These are phyloP conservation scores for Pyracantha coccinea DNA, from an alignment of 331 rosid genomes.

Conservation along the genomic window DNA sequence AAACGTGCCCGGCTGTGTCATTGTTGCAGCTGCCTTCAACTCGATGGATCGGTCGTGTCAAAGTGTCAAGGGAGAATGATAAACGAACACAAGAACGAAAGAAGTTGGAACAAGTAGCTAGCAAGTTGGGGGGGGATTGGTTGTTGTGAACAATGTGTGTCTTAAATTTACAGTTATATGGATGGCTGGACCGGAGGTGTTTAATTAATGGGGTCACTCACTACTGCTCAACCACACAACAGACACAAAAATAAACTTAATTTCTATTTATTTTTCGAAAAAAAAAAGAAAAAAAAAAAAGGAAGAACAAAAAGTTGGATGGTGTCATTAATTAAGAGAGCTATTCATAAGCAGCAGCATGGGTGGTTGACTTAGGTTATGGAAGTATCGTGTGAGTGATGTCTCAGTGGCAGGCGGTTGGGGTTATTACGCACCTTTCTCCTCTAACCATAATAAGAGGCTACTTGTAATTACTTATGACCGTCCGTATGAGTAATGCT, in stretches of 20 bases:
- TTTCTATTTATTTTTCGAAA: too few species aligned
- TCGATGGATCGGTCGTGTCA: background rate
- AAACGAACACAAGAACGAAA: background rate
- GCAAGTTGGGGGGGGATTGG: background rate
- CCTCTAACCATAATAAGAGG: background rate
- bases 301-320: background rate
- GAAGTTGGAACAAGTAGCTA: background rate
- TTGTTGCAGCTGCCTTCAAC: background rate
- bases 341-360: background rate
- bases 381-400: background rate
- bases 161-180: background rate
- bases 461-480: too few species aligned
- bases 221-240: background rate
- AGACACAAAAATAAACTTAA: background rate
- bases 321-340: slow-evolving; percentile 8
- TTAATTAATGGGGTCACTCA: background rate
- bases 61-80: background rate
- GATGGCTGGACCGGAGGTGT: background rate
- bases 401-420: background rate
- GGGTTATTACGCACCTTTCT: background rate
- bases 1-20: slow-evolving; percentile 30
- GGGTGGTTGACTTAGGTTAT: background rate
- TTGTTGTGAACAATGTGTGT: background rate
- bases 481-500: too few species aligned
- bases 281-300: too few species aligned